Base-by-base conservation (phyloP, 352 stramenopile genomes). In the Phytophthora sp. region DNA sequence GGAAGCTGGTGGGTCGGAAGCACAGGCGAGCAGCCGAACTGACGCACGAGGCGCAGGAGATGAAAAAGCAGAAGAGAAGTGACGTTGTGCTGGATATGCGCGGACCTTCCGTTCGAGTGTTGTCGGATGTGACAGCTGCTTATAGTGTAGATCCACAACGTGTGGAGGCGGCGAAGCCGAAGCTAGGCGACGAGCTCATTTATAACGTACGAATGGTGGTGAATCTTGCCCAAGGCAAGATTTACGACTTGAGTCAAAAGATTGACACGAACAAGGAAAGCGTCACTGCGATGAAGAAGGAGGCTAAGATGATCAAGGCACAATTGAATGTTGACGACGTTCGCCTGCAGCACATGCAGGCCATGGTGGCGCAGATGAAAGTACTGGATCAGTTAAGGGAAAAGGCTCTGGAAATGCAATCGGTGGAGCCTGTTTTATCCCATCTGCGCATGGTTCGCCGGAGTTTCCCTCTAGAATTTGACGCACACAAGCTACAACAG, bases 201-300 rank as follows among this genome's bases (percentile, higher is more conserved):
- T 94, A 96, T 66, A 97, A 97, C 52, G 84, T 97, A 12, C 75
- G 83, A 26, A 92, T 93, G 72, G 76, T 97, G 13, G 89, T 97
- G 34, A 94, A 94, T 58, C 54, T 94, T 2, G 72, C 89, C 3
- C 82, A 97, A 67, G 79, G 82, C 7, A 72, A 87, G 28, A 91
- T 96, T 54, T 87, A 79, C 38, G 82, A 91, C 54, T 50, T 93
- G 34, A 93, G 69, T 17, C 79, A 91, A 39, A 91, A 92, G 52
- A 84, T 90, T 37, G 72, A 77, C 4, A 60, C 57, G 0, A 89
- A 85, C 60, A 62, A 52, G 6, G 69, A 77, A 48, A 84, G 51
- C 21, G 37, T 92, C 12, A 62, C 62, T 6, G 80, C 65, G 20
- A 82, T 94, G 71, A 78, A 72, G 23, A 87, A 89, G 64, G 85